phyloP scores from a whole-genome alignment of 257 asterid genomes.

The Rubia yunnanensis region DNA sequence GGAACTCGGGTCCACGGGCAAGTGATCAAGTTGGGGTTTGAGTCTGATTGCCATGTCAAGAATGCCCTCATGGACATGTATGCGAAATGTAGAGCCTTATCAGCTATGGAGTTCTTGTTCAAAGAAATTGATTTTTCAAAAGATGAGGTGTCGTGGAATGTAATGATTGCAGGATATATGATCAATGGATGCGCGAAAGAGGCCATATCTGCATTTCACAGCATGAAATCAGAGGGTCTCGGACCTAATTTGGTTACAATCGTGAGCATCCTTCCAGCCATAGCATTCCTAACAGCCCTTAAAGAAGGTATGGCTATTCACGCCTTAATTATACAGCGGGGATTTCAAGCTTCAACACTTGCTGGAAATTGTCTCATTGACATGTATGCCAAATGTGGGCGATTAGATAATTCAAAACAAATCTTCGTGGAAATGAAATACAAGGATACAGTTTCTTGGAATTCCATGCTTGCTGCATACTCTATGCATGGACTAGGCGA shows the following conservation, averaged over 20 bases:
- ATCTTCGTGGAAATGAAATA: constrained; percentile 16
- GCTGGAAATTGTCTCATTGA: constrained; percentile 20
- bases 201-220: constrained; percentile 22
- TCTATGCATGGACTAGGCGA: constrained; percentile 24
- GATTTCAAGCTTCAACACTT: constrained; percentile 13
- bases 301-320: constrained; percentile 28
- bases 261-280: constrained; percentile 27
- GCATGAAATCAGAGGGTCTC: constrained; percentile 19
- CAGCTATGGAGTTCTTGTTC: constrained; percentile 26
- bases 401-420: constrained; percentile 21
- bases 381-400: constrained; percentile 29
- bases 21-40: constrained; percentile 24
- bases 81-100: constrained; percentile 31
- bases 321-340: constrained; percentile 10
- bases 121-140: constrained; percentile 14
- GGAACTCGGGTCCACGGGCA: constrained; percentile 28
- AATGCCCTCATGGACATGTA: constrained; percentile 35
- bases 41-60: constrained; percentile 26
- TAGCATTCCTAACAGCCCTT: constrained; percentile 16
- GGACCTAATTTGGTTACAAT: constrained; percentile 20
- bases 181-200: constrained; percentile 24
- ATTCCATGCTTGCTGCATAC: constrained; percentile 25
- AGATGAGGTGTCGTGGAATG: constrained; percentile 37
- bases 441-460: constrained; percentile 25
- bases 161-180: constrained; percentile 32